phyloP scores from a whole-genome alignment of 192 early-diverging fungal genomes.

The Mortierella antarctica region DNA sequence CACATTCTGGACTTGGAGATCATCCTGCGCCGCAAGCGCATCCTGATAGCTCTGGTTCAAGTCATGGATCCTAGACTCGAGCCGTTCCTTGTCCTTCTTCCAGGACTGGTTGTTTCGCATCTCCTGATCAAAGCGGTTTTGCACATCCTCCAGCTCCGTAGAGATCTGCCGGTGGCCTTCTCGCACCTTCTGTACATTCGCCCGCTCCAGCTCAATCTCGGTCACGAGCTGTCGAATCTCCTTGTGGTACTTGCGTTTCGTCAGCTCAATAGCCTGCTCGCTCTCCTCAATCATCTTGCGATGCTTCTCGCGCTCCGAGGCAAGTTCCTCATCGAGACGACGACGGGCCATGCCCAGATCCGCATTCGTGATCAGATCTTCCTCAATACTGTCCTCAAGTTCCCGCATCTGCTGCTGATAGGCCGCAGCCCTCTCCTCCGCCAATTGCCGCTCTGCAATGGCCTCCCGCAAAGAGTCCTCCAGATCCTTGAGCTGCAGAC shows the following conservation, averaged over 20 bases:
- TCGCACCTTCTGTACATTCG: slow-evolving; percentile 70
- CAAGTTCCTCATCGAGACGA: slow-evolving; percentile 82
- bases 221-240: slow-evolving; percentile 82
- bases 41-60: slow-evolving; percentile 74
- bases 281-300: slow-evolving; percentile 81
- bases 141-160: slow-evolving; percentile 68
- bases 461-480: slow-evolving; percentile 74
- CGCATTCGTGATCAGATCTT: slow-evolving; percentile 73
- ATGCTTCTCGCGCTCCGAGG: slow-evolving; percentile 74
- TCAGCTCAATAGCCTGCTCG: slow-evolving; percentile 74
- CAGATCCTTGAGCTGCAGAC: slow-evolving; percentile 75
- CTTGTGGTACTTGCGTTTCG: slow-evolving; percentile 85
- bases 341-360: slow-evolving; percentile 78
- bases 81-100: slow-evolving; percentile 84
- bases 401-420: slow-evolving; percentile 80
- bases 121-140: slow-evolving; percentile 75
- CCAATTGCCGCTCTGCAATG: slow-evolving; percentile 65
- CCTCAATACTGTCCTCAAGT: slow-evolving; percentile 81
- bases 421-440: slow-evolving; percentile 71
- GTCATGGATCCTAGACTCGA: slow-evolving; percentile 79
- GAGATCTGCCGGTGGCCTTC: slow-evolving; percentile 79
- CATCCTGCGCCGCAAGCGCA: slow-evolving; percentile 66
- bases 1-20: slow-evolving; percentile 70
- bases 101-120: slow-evolving; percentile 71
- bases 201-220: slow-evolving; percentile 84